Evolutionary conservation across 225 moss, liverwort and hornwort genomes (phyloP).

Genomic region (Climacium dendroides): DNA sequence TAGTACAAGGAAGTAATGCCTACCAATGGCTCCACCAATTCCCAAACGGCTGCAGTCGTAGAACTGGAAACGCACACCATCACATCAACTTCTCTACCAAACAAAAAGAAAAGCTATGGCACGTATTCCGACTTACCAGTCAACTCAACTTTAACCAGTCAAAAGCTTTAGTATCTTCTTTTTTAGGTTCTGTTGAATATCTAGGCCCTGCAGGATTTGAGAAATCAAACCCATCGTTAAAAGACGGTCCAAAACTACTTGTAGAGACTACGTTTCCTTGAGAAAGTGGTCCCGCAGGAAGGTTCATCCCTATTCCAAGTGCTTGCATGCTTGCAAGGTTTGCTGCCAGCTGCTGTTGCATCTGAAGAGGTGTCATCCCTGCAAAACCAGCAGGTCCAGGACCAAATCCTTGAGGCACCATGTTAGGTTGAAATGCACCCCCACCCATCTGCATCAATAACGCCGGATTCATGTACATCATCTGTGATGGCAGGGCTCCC

Average conservation of each 20-base stretch:
- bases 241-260: conserved; percentile 29
- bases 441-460: conserved; percentile 26
- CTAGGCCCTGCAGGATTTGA: conserved; percentile 52
- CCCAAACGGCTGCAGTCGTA: not conserved
- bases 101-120: not conserved
- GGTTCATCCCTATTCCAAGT: conserved; percentile 43
- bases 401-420: conserved; percentile 41
- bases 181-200: conserved; percentile 44
- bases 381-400: conserved; percentile 36
- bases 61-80: not conserved
- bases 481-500: conserved; percentile 30
- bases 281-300: conserved; percentile 22
- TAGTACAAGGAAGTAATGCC: not conserved
- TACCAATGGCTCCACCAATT: not conserved
- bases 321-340: conserved; percentile 55
- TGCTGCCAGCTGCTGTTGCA: conserved; percentile 67
- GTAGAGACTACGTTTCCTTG: conserved; percentile 21
- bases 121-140: not conserved
- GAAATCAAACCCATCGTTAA: conserved; percentile 68
- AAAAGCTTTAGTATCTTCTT: conserved; percentile 85
- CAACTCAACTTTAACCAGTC: conserved; percentile 70
- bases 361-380: conserved; percentile 39
- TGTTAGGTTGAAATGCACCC: conserved; percentile 35
- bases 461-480: conserved; percentile 46
- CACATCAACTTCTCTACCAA: not conserved